phyloP scores from a whole-genome alignment of 1,284 basidiomycete species.

The Cutaneotrichosporon dermatis region DNA sequence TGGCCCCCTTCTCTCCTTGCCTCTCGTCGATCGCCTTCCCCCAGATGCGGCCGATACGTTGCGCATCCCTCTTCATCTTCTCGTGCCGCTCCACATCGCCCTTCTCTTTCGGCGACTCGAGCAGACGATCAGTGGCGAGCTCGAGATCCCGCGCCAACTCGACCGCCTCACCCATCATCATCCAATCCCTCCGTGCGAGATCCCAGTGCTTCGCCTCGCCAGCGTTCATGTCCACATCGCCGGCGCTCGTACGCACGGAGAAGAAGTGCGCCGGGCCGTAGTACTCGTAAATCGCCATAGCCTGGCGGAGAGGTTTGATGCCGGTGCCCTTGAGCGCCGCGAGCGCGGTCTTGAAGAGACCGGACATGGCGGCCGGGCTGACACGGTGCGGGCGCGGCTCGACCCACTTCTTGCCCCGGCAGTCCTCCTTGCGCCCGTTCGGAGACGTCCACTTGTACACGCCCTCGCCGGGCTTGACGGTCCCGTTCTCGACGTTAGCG shows the following conservation, averaged over 20 bases:
- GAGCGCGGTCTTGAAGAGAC: conserved; percentile 31
- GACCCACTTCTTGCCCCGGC: conserved; percentile 18
- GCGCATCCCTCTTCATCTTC: background rate
- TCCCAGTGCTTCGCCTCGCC: background rate
- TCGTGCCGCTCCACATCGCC: conserved; percentile 1
- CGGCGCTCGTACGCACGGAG: background rate
- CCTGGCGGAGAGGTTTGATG: conserved; percentile 19
- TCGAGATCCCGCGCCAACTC: conserved; percentile 13
- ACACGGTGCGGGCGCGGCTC: conserved; percentile 9
- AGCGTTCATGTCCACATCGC: background rate
- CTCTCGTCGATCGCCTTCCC: background rate
- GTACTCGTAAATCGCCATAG: conserved; percentile 15
- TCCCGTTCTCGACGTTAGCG: conserved; percentile 13
- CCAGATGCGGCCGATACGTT: background rate
- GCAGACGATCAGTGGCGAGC: conserved; percentile 5
- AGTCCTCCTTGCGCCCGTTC: conserved; percentile 20
- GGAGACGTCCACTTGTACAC: conserved; percentile 16
- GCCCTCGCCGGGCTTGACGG: background rate
- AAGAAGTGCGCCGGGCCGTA: conserved; percentile 9
- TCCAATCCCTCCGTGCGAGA: background rate
- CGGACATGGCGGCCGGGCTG: conserved; percentile 20
- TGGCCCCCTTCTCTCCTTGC: background rate
- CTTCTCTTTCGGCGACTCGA: background rate
- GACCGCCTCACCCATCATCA: background rate
- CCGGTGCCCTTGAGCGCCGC: conserved; percentile 8